Conservation (phyloP, 371 early-diverging fungal genomes). For the Syncephalastrum sp. region DNA sequence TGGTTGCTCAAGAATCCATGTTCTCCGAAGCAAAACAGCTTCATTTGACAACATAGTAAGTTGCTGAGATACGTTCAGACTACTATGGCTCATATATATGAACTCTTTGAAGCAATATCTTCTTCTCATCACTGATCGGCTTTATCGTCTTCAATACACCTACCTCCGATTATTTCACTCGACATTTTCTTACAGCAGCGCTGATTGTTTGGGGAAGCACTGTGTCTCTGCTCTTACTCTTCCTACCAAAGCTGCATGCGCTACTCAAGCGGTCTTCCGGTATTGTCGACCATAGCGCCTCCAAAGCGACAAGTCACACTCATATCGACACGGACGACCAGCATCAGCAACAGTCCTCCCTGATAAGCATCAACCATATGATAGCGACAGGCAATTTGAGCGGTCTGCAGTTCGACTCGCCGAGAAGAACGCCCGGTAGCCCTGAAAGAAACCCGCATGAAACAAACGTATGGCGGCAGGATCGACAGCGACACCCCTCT, state of each 20-base stretch:
- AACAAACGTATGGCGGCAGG: no score
- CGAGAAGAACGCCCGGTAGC: no score
- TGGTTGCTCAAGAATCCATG: conserved; percentile 43
- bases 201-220: conserved; percentile 59
- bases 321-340: conserved; percentile 1
- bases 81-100: neutral
- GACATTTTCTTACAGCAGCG: conserved; percentile 49
- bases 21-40: conserved; percentile 55
- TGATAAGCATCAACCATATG: conserved; percentile 36
- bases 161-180: conserved; percentile 47
- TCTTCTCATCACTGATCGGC: conserved; percentile 49
- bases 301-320: conserved; percentile 17
- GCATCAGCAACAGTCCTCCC: conserved; percentile 4
- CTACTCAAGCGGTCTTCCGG: conserved; percentile 19
- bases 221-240: conserved; percentile 49
- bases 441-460: no score
- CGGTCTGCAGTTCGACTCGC: no score
- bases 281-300: neutral
- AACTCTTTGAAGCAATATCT: conserved; percentile 43
- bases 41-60: conserved; percentile 59
- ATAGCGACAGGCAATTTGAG: neutral
- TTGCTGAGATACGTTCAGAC: neutral
- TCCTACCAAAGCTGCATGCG: conserved; percentile 52
- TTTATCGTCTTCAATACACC: conserved; percentile 50
- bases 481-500: no score